Base-by-base conservation (phyloP, 164 flowering plant species). In the Magnolia sinica region DNA sequence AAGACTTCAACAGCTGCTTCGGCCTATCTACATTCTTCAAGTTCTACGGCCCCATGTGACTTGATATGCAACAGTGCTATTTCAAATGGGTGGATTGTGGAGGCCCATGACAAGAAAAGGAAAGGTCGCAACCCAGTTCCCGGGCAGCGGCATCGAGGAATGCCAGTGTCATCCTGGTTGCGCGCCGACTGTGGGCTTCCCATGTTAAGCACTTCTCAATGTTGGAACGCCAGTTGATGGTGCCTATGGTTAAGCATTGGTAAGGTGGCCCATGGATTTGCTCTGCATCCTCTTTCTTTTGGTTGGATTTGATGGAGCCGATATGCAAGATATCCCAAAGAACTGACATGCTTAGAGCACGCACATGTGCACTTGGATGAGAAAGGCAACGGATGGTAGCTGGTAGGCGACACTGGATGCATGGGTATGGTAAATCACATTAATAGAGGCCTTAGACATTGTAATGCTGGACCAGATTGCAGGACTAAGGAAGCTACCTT, bases 301-400 rank as follows among this genome's bases (percentile, higher is more conserved):
- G 49, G 23, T 27, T 79, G 31, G 87, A 68, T 71, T 83, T 81
- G 11, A 81, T 58, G 37, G 93, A 80, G 70, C 88, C 85, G 16
- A 86, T 83, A 58, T 80, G 83, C 77, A 88, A 74, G 64, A 95
- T 88, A 59, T 89, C 92, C 2, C 98, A 93, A 51, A 95, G 95
- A 74, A 95, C 95, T 23, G 98, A 95, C 19, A 79, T 90, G 90
- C 99, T 93, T 45, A 95, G 89, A 31, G 98, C 93, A 31, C 98
- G 97, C 68, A 95, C 98, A 82, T 91, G 97, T 18, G 98, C 98
- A 83, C 98, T 95, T 75, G 95, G 97, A 84, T 92, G 98, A 83
- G 96, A 93, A 74, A 95, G 91, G 85, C 99, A 95, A 20, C 85
- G 91, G 61, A 88, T 73, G 11, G 96, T 93, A 31, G 99, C 95